phyloP scores from a whole-genome alignment of 345 rosid genomes.

The Brassica rapa region DNA sequence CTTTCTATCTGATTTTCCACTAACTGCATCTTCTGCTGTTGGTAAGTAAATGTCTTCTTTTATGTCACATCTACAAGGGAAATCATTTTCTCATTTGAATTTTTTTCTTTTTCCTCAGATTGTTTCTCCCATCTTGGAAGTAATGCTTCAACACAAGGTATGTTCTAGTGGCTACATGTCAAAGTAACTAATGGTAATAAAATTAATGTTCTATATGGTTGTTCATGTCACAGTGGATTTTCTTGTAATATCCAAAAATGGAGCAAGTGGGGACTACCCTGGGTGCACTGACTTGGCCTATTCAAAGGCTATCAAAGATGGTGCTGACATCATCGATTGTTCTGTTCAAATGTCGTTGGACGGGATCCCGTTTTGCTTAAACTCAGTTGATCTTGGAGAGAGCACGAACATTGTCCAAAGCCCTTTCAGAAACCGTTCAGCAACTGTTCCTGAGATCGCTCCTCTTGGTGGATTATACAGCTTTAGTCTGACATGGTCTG shows the following conservation, averaged over 20 bases:
- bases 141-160: constrained; percentile 68
- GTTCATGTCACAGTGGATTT: constrained; percentile 47
- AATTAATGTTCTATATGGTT: constrained; percentile 9
- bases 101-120: constrained; percentile 48
- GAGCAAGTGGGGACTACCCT: constrained; percentile 95
- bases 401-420: constrained; percentile 51
- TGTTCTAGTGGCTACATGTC: constrained; percentile 7
- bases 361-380: constrained; percentile 64
- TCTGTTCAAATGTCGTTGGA: constrained; percentile 85
- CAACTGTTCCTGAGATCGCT: constrained; percentile 49
- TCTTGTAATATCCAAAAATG: constrained; percentile 66
- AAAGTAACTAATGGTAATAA: background rate
- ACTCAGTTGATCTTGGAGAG: constrained; percentile 60
- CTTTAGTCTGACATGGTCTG: constrained; percentile 67
- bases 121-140: constrained; percentile 70
- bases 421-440: constrained; percentile 42
- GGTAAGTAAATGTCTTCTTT: constrained; percentile 46
- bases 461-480: constrained; percentile 50
- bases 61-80: background rate
- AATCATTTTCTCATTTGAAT: background rate
- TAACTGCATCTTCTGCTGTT: constrained; percentile 70
- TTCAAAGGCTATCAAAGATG: constrained; percentile 64
- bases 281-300: constrained; percentile 85
- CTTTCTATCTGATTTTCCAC: constrained; percentile 80
- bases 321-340: constrained; percentile 77